These are phyloP conservation scores for Irpex rosettiformis DNA, from an alignment of 1,284 basidiomycete species.

Conservation along the genomic window DNA sequence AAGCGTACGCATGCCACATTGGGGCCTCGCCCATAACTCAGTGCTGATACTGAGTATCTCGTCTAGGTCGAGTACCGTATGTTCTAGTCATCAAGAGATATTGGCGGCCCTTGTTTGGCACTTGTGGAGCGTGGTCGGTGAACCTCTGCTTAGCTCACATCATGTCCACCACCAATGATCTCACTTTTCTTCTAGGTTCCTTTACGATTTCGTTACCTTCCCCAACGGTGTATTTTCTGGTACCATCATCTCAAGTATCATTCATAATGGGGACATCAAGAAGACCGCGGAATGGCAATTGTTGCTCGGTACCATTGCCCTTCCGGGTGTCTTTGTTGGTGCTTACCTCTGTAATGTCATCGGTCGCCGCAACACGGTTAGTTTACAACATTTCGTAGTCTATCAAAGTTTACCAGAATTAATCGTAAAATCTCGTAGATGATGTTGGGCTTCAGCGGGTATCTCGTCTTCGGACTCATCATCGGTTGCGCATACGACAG, in stretches of 20 bases:
- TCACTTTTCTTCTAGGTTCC: conserved; percentile 45
- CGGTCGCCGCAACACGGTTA: conserved; percentile 61
- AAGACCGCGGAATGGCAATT: conserved; percentile 68
- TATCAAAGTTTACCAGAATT: background rate
- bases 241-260: conserved; percentile 61
- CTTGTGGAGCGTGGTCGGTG: conserved; percentile 66
- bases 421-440: conserved; percentile 38
- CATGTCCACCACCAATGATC: conserved; percentile 1
- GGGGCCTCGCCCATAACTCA: background rate
- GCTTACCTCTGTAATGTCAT: conserved; percentile 61
- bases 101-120: conserved; percentile 68
- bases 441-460: conserved; percentile 74
- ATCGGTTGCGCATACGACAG: conserved; percentile 68
- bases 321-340: conserved; percentile 65
- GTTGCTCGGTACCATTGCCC: conserved; percentile 60
- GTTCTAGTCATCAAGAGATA: conserved; percentile 59
- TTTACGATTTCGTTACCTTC: conserved; percentile 76
- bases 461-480: conserved; percentile 68
- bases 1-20: conserved; percentile 43
- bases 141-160: background rate
- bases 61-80: conserved; percentile 58
- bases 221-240: conserved; percentile 53
- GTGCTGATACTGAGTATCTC: conserved; percentile 6
- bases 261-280: conserved; percentile 50
- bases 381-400: conserved; percentile 15